A percentile compares a stretch with the other conserved stretches of the same genome.
Evolutionary conservation across 2,329 filamentous ascomycete species (phyloP).

Genomic region (Monosporascus sp.): DNA sequence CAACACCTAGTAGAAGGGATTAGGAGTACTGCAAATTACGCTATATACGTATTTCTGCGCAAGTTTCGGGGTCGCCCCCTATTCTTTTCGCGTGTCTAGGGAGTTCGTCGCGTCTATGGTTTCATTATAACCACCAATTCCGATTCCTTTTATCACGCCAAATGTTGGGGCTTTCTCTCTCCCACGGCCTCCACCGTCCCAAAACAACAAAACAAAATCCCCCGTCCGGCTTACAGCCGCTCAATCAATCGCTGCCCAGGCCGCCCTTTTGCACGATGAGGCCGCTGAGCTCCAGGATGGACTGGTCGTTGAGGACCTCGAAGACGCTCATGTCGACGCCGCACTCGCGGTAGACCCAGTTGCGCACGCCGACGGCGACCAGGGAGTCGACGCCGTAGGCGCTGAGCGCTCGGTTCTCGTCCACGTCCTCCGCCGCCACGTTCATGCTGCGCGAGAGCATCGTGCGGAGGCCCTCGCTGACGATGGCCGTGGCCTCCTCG

Average conservation of each 20-base stretch:
- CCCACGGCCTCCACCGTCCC: too few species aligned
- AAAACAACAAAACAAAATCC: too few species aligned
- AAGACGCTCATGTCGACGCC: constrained; percentile 41
- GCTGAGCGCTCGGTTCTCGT: constrained; percentile 32
- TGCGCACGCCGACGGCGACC: constrained; percentile 47
- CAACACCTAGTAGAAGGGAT: too few species aligned
- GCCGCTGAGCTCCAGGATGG: constrained; percentile 32
- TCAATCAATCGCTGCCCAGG: neutral
- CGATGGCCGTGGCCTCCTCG: constrained; percentile 27
- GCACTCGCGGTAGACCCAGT: constrained; percentile 42
- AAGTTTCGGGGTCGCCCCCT: too few species aligned
- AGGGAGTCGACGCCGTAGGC: constrained; percentile 49
- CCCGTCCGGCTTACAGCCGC: too few species aligned
- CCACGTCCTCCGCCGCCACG: constrained; percentile 39
- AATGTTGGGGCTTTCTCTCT: too few species aligned
- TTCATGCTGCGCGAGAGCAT: constrained; percentile 42
- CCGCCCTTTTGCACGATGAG: constrained; percentile 26
- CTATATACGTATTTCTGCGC: too few species aligned
- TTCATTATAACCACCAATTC: too few species aligned
- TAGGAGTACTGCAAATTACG: too few species aligned
- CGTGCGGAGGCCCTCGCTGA: constrained; percentile 31
- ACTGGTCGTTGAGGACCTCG: constrained; percentile 39
- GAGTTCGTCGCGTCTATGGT: too few species aligned
- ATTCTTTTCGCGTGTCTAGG: too few species aligned
- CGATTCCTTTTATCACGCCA: too few species aligned